These are phyloP conservation scores for Dothistroma septosporum DNA, from an alignment of 2,329 filamentous ascomycete genomes.

Conservation along the genomic window DNA sequence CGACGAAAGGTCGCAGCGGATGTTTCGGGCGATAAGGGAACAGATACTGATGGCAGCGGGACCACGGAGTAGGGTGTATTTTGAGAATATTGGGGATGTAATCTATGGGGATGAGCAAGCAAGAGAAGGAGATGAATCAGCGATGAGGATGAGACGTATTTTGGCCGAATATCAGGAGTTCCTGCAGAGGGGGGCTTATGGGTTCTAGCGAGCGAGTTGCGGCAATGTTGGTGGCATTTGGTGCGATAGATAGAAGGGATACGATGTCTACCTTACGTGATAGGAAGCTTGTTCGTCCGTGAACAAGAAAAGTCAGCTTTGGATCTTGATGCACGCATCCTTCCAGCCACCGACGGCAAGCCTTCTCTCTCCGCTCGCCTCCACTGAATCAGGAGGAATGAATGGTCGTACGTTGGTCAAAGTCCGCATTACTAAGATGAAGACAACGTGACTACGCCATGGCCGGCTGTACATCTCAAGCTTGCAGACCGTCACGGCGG, in stretches of 20 bases:
- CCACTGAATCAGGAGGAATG: too few relatives aligned
- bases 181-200: background rate
- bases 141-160: background rate
- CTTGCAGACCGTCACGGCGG: too few relatives aligned
- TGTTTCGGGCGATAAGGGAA: slow-evolving; percentile 12
- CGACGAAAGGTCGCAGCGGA: slow-evolving; percentile 4
- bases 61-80: background rate
- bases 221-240: background rate
- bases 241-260: background rate
- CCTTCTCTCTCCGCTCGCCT: too few relatives aligned
- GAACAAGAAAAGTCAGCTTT: too few relatives aligned
- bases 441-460: too few relatives aligned
- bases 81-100: background rate
- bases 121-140: background rate
- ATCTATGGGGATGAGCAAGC: background rate
- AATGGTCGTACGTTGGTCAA: too few relatives aligned
- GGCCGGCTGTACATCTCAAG: too few relatives aligned
- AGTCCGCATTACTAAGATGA: too few relatives aligned
- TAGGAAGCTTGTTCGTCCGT: too few relatives aligned
- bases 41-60: slow-evolving; percentile 7
- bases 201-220: background rate
- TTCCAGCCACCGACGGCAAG: too few relatives aligned
- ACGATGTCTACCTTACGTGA: too few relatives aligned
- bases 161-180: background rate
- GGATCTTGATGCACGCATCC: too few relatives aligned